Evolutionary conservation across 257 asterid genomes (phyloP).

Genomic region (Lavandula angustifolia): DNA sequence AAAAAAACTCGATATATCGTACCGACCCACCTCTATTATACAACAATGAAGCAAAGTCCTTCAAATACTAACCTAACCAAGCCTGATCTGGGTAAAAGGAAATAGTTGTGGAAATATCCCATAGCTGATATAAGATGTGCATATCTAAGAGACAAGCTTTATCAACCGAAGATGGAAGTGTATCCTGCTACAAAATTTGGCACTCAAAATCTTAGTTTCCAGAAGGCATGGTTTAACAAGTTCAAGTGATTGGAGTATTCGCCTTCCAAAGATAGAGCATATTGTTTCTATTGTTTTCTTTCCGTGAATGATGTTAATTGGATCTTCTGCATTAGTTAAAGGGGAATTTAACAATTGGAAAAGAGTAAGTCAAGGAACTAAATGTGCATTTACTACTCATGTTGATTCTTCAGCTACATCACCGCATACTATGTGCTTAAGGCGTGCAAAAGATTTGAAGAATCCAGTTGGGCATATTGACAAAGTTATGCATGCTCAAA

Average conservation of each 20-base stretch:
- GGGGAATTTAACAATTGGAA: no score
- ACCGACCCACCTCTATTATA: no score
- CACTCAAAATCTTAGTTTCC: neutral
- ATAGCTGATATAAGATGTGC: slow-evolving; percentile 13
- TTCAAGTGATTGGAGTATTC: no score
- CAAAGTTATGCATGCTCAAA: no score
- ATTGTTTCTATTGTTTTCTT: neutral
- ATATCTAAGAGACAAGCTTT: neutral
- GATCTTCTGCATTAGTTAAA: neutral
- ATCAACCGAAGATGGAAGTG: neutral
- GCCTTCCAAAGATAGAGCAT: no score
- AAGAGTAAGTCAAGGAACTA: no score
- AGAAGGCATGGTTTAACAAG: neutral
- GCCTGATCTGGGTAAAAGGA: neutral
- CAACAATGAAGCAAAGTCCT: neutral
- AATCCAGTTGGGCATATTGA: no score
- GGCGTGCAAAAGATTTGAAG: neutral
- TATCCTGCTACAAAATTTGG: neutral
- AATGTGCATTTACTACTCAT: neutral
- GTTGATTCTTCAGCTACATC: slow-evolving; percentile 4
- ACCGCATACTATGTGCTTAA: slow-evolving; percentile 11
- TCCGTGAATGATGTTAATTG: neutral
- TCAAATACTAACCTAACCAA: neutral
- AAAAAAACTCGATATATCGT: no score
- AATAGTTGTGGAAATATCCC: neutral